These are phyloP conservation scores for Suhomyces yuchorum DNA, from an alignment of 1,139 yeast genomes.

Conservation along the genomic window DNA sequence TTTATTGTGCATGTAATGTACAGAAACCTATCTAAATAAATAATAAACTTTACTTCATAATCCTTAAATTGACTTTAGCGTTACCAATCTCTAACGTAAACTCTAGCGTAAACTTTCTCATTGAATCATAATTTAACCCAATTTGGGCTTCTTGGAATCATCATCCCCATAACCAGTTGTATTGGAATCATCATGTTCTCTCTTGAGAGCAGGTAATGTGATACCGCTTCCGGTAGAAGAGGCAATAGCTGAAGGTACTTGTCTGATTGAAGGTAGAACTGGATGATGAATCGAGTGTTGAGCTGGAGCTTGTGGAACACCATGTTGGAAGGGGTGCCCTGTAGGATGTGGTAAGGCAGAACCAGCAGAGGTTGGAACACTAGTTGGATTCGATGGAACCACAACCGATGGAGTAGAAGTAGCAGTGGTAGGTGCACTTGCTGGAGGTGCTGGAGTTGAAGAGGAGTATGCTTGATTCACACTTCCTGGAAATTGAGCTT, in stretches of 20 bases:
- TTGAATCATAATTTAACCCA: conserved; percentile 9
- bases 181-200: conserved; percentile 24
- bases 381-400: neutral
- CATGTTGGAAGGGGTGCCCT: conserved; percentile 1
- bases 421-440: conserved; percentile 1
- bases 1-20: conserved; percentile 14
- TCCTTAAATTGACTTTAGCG: conserved; percentile 1
- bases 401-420: conserved; percentile 1
- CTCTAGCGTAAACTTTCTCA: neutral
- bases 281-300: conserved; percentile 8
- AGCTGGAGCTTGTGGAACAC: conserved; percentile 1
- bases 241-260: conserved; percentile 11
- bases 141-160: conserved; percentile 17
- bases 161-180: conserved; percentile 5
- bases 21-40: conserved; percentile 11
- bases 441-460: conserved; percentile 7
- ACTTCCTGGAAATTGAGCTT: conserved; percentile 1
- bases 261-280: conserved; percentile 18
- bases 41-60: conserved; percentile 2
- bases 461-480: neutral
- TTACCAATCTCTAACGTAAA: neutral
- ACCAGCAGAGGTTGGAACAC: conserved; percentile 5
- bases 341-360: conserved; percentile 2
- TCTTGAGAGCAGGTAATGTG: conserved; percentile 27
- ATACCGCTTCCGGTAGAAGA: conserved; percentile 16